phyloP scores from a whole-genome alignment of 257 asterid genomes.

The Nicotiana tabacum region DNA sequence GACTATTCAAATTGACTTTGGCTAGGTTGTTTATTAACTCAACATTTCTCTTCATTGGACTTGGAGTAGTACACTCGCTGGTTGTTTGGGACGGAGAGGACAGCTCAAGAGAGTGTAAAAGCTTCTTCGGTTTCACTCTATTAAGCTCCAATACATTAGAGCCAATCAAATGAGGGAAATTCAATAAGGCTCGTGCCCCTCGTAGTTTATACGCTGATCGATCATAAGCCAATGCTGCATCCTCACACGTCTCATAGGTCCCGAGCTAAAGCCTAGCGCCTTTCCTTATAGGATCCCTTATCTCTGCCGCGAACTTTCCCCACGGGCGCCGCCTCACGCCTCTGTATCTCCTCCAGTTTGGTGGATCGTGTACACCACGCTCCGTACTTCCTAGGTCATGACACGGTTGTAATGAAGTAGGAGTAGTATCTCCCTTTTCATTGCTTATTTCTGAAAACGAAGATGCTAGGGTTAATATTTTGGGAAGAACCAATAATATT shows the following conservation, averaged over 20 bases:
- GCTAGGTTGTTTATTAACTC: background rate
- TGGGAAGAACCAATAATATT: too few relatives aligned
- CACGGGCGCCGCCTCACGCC: slow-evolving; percentile 6
- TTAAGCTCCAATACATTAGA: background rate
- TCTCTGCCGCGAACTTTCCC: slow-evolving; percentile 12
- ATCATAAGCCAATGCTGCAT: slow-evolving; percentile 3
- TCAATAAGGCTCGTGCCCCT: background rate
- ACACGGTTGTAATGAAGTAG: background rate
- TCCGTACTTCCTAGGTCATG: background rate
- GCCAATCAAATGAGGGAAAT: background rate
- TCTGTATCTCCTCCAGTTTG: background rate
- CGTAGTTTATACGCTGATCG: background rate
- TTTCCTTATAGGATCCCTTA: background rate
- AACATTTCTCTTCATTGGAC: background rate
- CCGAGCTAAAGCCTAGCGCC: slow-evolving; percentile 7
- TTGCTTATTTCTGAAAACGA: too few relatives aligned
- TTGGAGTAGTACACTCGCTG: background rate
- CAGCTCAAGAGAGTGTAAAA: too few relatives aligned
- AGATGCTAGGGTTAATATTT: too few relatives aligned
- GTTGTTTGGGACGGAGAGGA: background rate
- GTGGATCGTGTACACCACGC: background rate
- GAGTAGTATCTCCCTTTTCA: too few relatives aligned
- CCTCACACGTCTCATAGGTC: background rate
- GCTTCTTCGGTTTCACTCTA: background rate
- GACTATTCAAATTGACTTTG: background rate